Percentiles rank a stretch among this genome's conserved stretches.
phyloP scores from a whole-genome alignment of 345 rosid genomes.

The Noccaea bulbosa region DNA sequence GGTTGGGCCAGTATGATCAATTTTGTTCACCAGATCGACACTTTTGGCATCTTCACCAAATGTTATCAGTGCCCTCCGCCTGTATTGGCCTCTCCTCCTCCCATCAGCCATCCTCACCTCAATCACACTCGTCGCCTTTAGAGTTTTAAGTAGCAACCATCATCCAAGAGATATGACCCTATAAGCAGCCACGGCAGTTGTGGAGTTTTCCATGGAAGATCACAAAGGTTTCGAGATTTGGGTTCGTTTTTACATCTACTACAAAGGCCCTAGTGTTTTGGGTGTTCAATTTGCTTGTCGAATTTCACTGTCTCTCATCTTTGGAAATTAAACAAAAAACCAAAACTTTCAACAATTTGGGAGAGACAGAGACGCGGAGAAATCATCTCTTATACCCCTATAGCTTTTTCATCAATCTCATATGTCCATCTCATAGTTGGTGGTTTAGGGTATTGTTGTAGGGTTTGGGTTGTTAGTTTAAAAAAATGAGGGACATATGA shows the following conservation, averaged over 20 bases:
- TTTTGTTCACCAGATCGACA: conserved; percentile 90
- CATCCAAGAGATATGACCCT: not conserved
- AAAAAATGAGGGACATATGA: too few species aligned
- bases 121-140: conserved; percentile 55
- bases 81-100: conserved; percentile 26
- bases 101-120: conserved; percentile 43
- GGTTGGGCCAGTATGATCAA: conserved; percentile 95
- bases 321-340: not conserved
- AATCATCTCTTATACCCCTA: too few species aligned
- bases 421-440: too few species aligned
- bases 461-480: too few species aligned
- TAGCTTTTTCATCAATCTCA: too few species aligned
- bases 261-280: not conserved
- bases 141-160: conserved; percentile 13
- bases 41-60: conserved; percentile 92
- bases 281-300: not conserved
- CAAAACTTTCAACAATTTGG: not conserved
- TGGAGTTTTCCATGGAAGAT: not conserved
- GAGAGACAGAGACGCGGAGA: too few species aligned
- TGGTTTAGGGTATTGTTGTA: too few species aligned
- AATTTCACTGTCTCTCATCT: not conserved
- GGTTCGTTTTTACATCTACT: not conserved
- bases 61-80: conserved; percentile 90
- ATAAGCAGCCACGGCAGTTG: too few species aligned
- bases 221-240: not conserved